Base-by-base conservation (phyloP, 805 yeast genomes). In the Naumovozyma baii region DNA sequence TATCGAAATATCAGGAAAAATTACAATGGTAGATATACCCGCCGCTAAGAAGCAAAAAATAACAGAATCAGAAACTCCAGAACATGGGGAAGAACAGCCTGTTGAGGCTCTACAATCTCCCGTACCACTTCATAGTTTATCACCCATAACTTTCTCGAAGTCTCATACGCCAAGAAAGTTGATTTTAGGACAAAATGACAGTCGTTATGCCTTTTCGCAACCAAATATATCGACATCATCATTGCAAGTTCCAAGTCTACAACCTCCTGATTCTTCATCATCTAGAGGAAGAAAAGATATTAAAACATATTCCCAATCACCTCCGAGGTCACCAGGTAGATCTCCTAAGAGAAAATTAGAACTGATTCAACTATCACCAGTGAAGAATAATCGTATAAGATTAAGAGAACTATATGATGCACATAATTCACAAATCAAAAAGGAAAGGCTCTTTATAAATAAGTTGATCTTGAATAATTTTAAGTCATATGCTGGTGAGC, bases 401-500 rank as follows among this genome's bases (percentile, higher is more conserved):
- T 31, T 46, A 39, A 64, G 44, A 42, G 60, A 39, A 42, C 40
- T 52, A 14, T 54, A 52, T 39, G 57, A 52, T 41, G 49, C 51
- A 13, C 61, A 43, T 48, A 54, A 42, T 47, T 34, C 42, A 38
- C 40, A 57, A 48, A 40, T 42, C 33, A 64, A 49, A 72, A 78
- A 18, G 39, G 51, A 46, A 20, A 67, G 98, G 36, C 61, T 92
- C 18, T 92, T 85, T 5, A 88, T 92, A 34, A 67, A 78, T 34
- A 76, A 76, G 48, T 62, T 92, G 19, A 81, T 80, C 1, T 68
- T 94, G 32, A 78, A 80, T 2, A 83, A 92, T 57, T 92, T 92
- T 73, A 92, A 92, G 57, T 87, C 96, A 0, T 92, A 92, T 57
- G 97, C 96, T 1, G 98, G 98, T 0, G 66, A 72, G 14, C 97